Evolutionary conservation across 768 basidiomycete genomes (phyloP), one percentile per base, ranked within the genome.

Genomic region (Phanerochaete carnosa): DNA sequence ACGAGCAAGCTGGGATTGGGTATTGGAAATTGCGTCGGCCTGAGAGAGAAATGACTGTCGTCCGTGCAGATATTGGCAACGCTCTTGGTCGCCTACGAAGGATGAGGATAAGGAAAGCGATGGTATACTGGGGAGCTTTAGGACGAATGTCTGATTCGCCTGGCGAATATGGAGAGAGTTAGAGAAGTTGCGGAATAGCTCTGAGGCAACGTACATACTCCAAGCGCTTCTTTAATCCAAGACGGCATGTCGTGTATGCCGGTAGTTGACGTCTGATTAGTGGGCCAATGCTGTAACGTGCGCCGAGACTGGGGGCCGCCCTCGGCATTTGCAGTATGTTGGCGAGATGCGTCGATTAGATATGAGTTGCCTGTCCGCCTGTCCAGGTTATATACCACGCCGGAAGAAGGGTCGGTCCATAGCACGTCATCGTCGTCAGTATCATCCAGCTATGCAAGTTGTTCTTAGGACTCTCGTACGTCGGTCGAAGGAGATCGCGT

Each of bases 311-410:
- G 63, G 37, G 63, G n/a, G 61, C 25, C 22, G 54, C 63, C 35
- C 56, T 56, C 29, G 35, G 32, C 46, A 11, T 22, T 30, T 6
- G 61, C 64, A 45, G 46, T 50, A 16, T 45, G 50, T n/a, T n/a
- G 47, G 35, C 29, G 46, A 28, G 50, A 56, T 26, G 43, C 35
- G 47, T 19, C 45, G 46, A 25, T 16, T 35, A 53, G 28, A 32
- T 79, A 78, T 8, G 88, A 91, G 69, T 90, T 85, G 11, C 90
- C 89, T 11, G 88, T 90, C 55, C 83, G 79, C n/a, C 71, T 68
- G 68, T 94, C 84, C 16, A 92, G 73, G n/a, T 82, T 59, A 67
- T 86, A 88, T 2, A 70, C 73, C 68, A 85, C 76, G 15, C 83
- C 80, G 4, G 86, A 89, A 15, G 65, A 71, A n/a, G 83, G 81